Evolutionary conservation across 2,329 filamentous ascomycete species (phyloP), one percentile per base, ranked within the genome.

Genomic region (Clonostachys rosea): DNA sequence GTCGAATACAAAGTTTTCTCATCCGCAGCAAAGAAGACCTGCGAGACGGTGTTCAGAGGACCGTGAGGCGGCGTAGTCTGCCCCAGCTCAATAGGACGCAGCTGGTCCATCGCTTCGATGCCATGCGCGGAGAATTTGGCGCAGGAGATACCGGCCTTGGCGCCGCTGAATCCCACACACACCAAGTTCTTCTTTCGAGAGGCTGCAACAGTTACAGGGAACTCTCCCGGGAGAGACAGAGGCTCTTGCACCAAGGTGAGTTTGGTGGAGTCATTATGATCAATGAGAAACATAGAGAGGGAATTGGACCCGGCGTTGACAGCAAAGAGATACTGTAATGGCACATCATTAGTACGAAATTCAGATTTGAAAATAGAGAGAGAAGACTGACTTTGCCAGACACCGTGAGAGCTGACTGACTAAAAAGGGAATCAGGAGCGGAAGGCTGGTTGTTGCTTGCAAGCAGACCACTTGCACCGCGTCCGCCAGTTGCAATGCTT

Each of bases 21-120:
- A 45, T 85, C 79, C 0, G 60, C 60, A 1, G 76, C 79, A 63
- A 84, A 85, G 58, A 83, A 78, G 0, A 74, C 68, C 8, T 85
- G 79, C 0, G 81, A 83, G 4, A 84, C 69, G 0, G 77, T 83
- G 59, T 83, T 82, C 3, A 66, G 61, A 0, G 81, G 80, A 0
- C 81, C 82, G 0, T 66, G 59, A 0, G 83, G 80, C 0, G 83
- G 82, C 0, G 76, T 83, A 0, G 70, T 73, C 56, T 85, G 82
- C 2, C 64, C 60, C 2, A 85, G 55, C 12, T 74, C 66, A 49
- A 83, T 74, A 0, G 64, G 47, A 0, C 74, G 68, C 0, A 76
- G 66, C 2, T 47, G 59, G 47, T 80, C 76, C 59, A 78, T 69
- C 6, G 62, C 51, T 0, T 52, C 57, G 1, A 79, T 56, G 1